Evolutionary conservation across 73 alveolate species (phyloP), one percentile per base, ranked within the genome.

Genomic region (Effrenium voratum): DNA sequence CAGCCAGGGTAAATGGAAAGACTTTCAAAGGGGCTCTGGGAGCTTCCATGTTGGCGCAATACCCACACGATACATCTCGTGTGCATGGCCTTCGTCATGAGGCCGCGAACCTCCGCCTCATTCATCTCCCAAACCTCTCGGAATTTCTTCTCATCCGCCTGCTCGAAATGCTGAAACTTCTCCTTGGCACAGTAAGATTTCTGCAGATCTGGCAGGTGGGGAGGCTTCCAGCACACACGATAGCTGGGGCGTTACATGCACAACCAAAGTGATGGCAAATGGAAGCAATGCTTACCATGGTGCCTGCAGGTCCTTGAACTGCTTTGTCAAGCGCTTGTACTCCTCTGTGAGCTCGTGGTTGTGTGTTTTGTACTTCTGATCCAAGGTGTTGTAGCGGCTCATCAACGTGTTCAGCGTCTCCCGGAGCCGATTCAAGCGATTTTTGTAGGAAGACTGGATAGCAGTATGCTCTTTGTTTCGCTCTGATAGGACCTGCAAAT

Each of bases 71-170:
- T 19, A 19, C 10, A 13, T 16, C 1, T 30, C 13, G 13, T 6
- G 30, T 63, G 38, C 38, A 22, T 68, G n/a, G 49, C 82, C 84
- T 99, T 99, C 86, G 99, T 99, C 87, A 99, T 99, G 32, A 99
- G 93, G 49, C 99, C 99, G 1, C 99, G 91, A 28, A 99, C 99
- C 70, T 99, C 99, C 38, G 98, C 98, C 60, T 99, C 99, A 83
- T 99, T 99, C 99, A 99, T 96, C 59, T 99, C 98, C 99, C 99
- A 94, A 55, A 99, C 99, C 85, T 99, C 99, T 34, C 99, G 99
- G 93, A 99, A 99, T 77, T 99, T 98, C 93, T 93, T 99, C 84
- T 99, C 99, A 68, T 99, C 99, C 45, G 99, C 98, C 99, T 99
- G 99, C 85, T 99, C 99, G 80, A 99, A 99, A 44, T 99, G 99